Base-by-base conservation (phyloP, 202 grass and related monocot genomes). In the Dendrocalamus latiflorus region DNA sequence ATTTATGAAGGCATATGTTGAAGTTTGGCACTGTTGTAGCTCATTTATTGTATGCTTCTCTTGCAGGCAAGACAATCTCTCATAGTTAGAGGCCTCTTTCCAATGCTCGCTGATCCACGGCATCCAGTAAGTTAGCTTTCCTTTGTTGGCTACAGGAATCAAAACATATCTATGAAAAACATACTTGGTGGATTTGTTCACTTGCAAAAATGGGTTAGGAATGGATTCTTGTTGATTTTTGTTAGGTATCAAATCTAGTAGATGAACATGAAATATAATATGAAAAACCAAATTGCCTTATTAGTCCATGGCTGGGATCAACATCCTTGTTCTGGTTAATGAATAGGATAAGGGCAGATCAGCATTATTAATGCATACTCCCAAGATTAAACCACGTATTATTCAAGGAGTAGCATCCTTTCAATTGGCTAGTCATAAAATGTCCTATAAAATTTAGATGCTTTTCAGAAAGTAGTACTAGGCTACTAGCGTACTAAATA, bases 31-130 rank as follows among this genome's bases (percentile, higher is more conserved):
- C 24, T 72, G 41, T 79, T 71, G 26, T 78, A 47, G 41, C 62
- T 84, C 56, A 77, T 70, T 61, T 65, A 2, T 70, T 83, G 41
- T 57, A 70, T 76, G 24, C 18, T 72, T 53, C 64, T 72, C 21
- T 63, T 91, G 73, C 86, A 99, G 96, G 97, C 96, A 64, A 95
- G 91, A 57, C 96, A 95, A 56, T 94, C 93, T 1, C 93, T 98
- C 51, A 87, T 98, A 83, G 93, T 98, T 45, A 87, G 95, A 80
- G 95, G 95, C 28, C 91, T 98, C 70, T 95, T 94, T 73, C 96
- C 93, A 25, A 94, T 99, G 93, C 89, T 99, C 69, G 96, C 96
- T 58, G 96, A 99, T 90, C 93, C 93, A 37, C 88, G 93, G 9
- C 97, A 99, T 72, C 89, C 93, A 37, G 97, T 99, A 92, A 92